A percentile compares a stretch with the other conserved stretches of the same genome.
These are phyloP conservation scores for Vicia villosa DNA, from an alignment of 306 rosid genomes.

Conservation along the genomic window DNA sequence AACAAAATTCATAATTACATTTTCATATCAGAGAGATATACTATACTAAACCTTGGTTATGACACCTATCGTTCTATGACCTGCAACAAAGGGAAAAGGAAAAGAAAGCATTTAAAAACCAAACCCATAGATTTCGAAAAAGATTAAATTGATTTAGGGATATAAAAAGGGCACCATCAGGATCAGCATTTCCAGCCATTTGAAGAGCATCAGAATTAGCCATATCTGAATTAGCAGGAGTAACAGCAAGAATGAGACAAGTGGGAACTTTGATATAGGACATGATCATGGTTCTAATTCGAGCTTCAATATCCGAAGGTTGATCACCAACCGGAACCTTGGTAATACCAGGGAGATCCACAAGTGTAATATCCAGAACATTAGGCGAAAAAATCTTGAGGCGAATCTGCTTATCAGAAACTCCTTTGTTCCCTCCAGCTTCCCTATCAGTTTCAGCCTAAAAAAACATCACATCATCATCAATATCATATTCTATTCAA, in stretches of 20 bases:
- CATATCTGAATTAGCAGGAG: constrained; percentile 95
- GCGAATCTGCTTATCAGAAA: constrained; percentile 90
- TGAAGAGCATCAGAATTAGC: constrained; percentile 99
- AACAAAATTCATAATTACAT: constrained; percentile 12
- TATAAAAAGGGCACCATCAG: constrained; percentile 70
- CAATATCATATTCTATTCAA: not conserved
- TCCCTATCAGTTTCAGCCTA: constrained; percentile 92
- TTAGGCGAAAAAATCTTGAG: constrained; percentile 89
- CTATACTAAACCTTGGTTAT: constrained; percentile 80
- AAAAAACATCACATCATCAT: not conserved
- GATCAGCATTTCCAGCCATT: constrained; percentile 96
- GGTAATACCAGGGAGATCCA: constrained; percentile 95
- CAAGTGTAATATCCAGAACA: constrained; percentile 95
- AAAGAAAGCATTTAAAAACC: not conserved
- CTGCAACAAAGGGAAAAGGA: constrained; percentile 44
- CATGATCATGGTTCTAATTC: constrained; percentile 94
- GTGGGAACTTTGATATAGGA: constrained; percentile 80
- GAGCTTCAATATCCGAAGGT: constrained; percentile 91
- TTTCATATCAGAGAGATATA: constrained; percentile 8
- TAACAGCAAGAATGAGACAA: constrained; percentile 90
- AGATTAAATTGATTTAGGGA: constrained; percentile 15
- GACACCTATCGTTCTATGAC: constrained; percentile 91
- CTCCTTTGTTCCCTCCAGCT: constrained; percentile 95
- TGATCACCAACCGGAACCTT: constrained; percentile 99
- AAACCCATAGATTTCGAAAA: constrained; percentile 3